These are phyloP conservation scores for Basidioascus undulatus DNA, from an alignment of 768 basidiomycete genomes.

Conservation along the genomic window DNA sequence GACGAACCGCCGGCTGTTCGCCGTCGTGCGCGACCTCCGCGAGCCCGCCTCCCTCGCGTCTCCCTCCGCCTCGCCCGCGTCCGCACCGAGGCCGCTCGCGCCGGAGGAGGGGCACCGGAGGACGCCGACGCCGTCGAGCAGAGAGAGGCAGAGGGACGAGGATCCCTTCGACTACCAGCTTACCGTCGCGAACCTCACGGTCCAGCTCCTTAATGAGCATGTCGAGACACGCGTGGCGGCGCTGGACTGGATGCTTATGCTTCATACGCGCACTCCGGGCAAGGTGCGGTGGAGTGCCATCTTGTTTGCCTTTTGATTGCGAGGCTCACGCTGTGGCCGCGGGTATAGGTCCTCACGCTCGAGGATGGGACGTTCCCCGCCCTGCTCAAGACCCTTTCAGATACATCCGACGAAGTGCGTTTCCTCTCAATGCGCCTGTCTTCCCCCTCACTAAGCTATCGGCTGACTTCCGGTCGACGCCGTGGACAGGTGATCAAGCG, in stretches of 20 bases:
- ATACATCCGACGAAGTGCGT: slow-evolving; percentile 74
- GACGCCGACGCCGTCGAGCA: background rate
- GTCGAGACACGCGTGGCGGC: slow-evolving; percentile 91
- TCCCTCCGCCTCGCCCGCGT: too few species aligned
- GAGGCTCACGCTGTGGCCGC: too few species aligned
- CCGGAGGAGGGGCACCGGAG: too few species aligned
- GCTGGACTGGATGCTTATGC: slow-evolving; percentile 91
- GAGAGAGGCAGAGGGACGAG: slow-evolving; percentile 6
- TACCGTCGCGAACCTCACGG: slow-evolving; percentile 73
- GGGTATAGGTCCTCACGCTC: slow-evolving; percentile 60
- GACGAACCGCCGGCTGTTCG: slow-evolving; percentile 62
- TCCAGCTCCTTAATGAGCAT: slow-evolving; percentile 86
- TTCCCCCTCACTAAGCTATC: background rate
- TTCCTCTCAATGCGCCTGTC: background rate
- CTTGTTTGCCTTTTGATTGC: background rate
- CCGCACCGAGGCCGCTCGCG: too few species aligned
- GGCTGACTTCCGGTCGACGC: background rate
- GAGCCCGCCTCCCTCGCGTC: slow-evolving; percentile 27
- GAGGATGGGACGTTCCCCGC: slow-evolving; percentile 95
- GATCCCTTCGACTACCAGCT: slow-evolving; percentile 78
- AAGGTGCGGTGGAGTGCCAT: slow-evolving; percentile 30
- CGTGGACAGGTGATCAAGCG: slow-evolving; percentile 63
- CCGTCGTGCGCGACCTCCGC: slow-evolving; percentile 66
- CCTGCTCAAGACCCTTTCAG: slow-evolving; percentile 79
- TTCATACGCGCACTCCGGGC: slow-evolving; percentile 90